phyloP scores from a whole-genome alignment of 2,329 filamentous ascomycete genomes.

The Sphaceloma murrayae region DNA sequence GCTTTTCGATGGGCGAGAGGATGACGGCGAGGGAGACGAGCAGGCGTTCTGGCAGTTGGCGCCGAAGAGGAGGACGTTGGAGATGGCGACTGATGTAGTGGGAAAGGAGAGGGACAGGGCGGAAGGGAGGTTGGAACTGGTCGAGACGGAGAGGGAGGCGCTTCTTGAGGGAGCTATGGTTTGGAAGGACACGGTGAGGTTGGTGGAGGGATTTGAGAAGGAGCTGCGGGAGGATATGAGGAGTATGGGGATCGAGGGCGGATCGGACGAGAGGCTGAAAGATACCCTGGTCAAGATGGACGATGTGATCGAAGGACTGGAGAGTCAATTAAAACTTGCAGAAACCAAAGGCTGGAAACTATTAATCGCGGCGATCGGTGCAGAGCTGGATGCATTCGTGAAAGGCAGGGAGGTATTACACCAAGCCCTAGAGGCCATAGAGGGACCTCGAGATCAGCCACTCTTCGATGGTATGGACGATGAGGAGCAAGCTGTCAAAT shows the following conservation, averaged over 20 bases:
- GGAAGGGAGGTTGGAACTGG: constrained; percentile 45
- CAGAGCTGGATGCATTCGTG: constrained; percentile 58
- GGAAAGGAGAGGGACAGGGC: constrained; percentile 51
- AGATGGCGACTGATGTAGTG: constrained; percentile 65
- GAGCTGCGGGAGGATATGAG: constrained; percentile 50
- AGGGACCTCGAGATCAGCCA: constrained; percentile 3
- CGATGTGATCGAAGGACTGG: constrained; percentile 46
- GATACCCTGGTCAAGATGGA: constrained; percentile 47
- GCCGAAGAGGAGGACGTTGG: constrained; percentile 55
- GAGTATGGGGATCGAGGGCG: constrained; percentile 16
- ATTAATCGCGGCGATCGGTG: constrained; percentile 64
- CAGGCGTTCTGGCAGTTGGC: constrained; percentile 41
- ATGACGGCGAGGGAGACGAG: constrained; percentile 5
- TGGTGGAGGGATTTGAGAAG: constrained; percentile 56
- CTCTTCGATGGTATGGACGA: constrained; percentile 13
- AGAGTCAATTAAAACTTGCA: constrained; percentile 45
- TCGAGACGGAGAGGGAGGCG: constrained; percentile 54
- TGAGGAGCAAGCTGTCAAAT: constrained; percentile 14
- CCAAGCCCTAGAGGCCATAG: constrained; percentile 25
- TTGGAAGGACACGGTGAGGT: constrained; percentile 54
- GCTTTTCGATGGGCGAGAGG: background rate
- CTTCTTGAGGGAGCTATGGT: constrained; percentile 57
- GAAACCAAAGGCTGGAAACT: constrained; percentile 61
- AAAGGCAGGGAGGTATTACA: constrained; percentile 52
- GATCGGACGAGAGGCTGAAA: constrained; percentile 21